These are phyloP conservation scores for Chlamydomonas sp. DNA, from an alignment of 139 green algal species.

Conservation along the genomic window DNA sequence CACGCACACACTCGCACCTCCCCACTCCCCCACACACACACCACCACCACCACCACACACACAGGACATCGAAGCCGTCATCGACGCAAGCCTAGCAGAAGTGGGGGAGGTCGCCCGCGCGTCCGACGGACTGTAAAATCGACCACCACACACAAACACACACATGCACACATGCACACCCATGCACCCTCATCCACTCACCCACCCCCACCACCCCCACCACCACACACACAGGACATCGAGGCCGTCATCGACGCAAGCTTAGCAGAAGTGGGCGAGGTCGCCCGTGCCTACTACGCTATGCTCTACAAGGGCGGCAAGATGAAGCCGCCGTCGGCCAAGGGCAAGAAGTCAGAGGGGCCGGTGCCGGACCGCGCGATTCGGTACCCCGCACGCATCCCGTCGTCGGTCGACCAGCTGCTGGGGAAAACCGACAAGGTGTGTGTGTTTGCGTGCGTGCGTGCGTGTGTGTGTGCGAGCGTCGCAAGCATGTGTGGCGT, in stretches of 20 bases:
- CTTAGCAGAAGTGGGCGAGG: constrained; percentile 36
- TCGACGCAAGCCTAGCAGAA: too few relatives aligned
- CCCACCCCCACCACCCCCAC: not conserved
- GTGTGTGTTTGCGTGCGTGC: too few relatives aligned
- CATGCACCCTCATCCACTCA: not conserved
- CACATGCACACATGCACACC: not conserved
- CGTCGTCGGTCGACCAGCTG: constrained; percentile 23
- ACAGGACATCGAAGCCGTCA: too few relatives aligned
- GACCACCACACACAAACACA: not conserved
- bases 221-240: constrained; percentile 19
- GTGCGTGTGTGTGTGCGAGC: too few relatives aligned
- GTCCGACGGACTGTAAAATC: not conserved
- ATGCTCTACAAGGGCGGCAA: constrained; percentile 3
- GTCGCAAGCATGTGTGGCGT: too few relatives aligned
- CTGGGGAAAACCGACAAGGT: constrained; percentile 24
- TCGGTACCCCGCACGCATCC: constrained; percentile 36
- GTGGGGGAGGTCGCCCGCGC: too few relatives aligned
- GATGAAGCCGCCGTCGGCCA: too few relatives aligned
- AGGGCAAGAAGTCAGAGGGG: not conserved
- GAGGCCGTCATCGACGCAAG: constrained; percentile 30
- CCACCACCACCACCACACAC: too few relatives aligned
- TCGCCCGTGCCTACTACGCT: constrained; percentile 19
- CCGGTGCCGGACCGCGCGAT: constrained; percentile 15
- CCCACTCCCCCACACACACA: too few relatives aligned
- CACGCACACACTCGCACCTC: too few relatives aligned